phyloP scores from a whole-genome alignment of 371 early-diverging fungal genomes.

The Rhizomucor pusillus region DNA sequence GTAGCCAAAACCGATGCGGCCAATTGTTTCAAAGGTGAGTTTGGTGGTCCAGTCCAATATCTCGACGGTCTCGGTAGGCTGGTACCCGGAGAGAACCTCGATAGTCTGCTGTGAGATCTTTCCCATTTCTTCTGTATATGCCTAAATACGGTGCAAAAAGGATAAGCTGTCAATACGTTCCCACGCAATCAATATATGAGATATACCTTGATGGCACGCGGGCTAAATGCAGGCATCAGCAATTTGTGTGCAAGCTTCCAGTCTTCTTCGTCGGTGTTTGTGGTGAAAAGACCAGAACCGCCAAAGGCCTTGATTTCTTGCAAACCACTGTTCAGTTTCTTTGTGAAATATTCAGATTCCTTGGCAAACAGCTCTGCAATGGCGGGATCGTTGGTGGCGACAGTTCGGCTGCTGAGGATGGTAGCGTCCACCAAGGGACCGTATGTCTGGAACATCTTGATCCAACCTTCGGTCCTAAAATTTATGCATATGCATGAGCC shows the following conservation, averaged over 20 bases:
- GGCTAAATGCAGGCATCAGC: constrained; percentile 52
- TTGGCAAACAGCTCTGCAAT: constrained; percentile 32
- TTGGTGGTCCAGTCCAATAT: constrained; percentile 57
- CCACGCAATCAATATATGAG: not conserved
- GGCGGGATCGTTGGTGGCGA: constrained; percentile 34
- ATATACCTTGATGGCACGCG: constrained; percentile 35
- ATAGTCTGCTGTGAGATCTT: constrained; percentile 30
- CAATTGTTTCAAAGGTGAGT: constrained; percentile 53
- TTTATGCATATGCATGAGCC: not conserved
- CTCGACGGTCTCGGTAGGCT: constrained; percentile 35
- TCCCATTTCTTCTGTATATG: constrained; percentile 46
- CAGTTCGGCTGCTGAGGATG: constrained; percentile 9
- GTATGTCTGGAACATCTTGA: constrained; percentile 19
- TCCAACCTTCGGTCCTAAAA: constrained; percentile 14
- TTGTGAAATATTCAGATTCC: constrained; percentile 47
- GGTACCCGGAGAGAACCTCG: constrained; percentile 33
- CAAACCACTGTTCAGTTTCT: constrained; percentile 22
- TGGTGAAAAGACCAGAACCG: constrained; percentile 48
- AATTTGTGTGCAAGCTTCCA: constrained; percentile 54
- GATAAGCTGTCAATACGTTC: not conserved
- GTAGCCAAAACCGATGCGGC: constrained; percentile 58
- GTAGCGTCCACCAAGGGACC: constrained; percentile 27
- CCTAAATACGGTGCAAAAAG: constrained; percentile 13
- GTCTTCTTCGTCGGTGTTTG: constrained; percentile 35
- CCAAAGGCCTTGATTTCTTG: constrained; percentile 34